Evolutionary conservation across 2,329 filamentous ascomycete species (phyloP).

Genomic region (Elsinoe batatas): DNA sequence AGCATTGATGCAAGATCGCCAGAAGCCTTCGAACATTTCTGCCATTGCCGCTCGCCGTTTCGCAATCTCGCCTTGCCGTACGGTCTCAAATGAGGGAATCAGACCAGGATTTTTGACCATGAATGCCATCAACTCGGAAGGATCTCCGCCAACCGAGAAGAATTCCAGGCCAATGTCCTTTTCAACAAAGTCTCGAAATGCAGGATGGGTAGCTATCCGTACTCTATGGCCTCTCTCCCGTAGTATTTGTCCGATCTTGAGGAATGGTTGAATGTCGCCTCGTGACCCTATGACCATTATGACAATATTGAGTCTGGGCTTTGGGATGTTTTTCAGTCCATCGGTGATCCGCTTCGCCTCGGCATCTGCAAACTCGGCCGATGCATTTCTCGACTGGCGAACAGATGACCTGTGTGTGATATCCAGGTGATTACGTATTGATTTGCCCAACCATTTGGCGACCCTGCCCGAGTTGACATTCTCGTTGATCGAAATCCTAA

Average conservation of each 20-base stretch:
- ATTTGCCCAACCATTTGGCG: slow-evolving; percentile 60
- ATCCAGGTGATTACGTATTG: slow-evolving; percentile 47
- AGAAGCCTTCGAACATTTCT: slow-evolving; percentile 76
- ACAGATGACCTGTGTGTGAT: slow-evolving; percentile 15
- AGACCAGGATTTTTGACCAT: slow-evolving; percentile 79
- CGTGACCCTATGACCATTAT: slow-evolving; percentile 76
- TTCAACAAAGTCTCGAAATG: slow-evolving; percentile 66
- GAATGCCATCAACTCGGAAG: slow-evolving; percentile 73
- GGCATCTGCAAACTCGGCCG: slow-evolving; percentile 16
- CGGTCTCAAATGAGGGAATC: slow-evolving; percentile 62
- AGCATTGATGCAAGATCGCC: slow-evolving; percentile 65
- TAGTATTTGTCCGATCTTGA: slow-evolving; percentile 63
- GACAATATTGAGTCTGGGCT: slow-evolving; percentile 61
- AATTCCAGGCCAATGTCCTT: slow-evolving; percentile 66
- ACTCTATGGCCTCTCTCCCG: slow-evolving; percentile 67
- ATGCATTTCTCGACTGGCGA: not conserved
- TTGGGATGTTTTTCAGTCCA: slow-evolving; percentile 14
- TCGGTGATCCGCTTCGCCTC: slow-evolving; percentile 20
- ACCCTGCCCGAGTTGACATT: slow-evolving; percentile 60
- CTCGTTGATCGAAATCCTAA: slow-evolving; percentile 64
- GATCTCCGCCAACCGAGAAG: slow-evolving; percentile 70
- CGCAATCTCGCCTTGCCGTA: slow-evolving; percentile 64
- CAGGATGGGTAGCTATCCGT: slow-evolving; percentile 67
- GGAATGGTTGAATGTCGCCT: slow-evolving; percentile 72
- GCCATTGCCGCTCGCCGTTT: slow-evolving; percentile 59